Evolutionary conservation across 1,284 basidiomycete species (phyloP).

Genomic region (Rhodotorula sp.): DNA sequence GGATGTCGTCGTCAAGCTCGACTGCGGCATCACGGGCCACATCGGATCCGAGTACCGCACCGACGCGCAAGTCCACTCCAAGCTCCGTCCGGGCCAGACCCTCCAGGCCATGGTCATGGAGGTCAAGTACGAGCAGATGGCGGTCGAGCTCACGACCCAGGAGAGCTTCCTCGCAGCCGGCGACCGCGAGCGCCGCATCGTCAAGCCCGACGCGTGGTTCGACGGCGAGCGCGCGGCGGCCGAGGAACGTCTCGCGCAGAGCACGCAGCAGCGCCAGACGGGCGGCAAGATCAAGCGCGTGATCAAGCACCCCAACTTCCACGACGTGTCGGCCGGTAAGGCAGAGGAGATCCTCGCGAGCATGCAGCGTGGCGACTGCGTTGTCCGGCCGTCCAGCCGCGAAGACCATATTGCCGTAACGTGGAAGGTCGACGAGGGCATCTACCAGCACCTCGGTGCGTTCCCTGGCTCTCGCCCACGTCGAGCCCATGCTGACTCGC

Average conservation of each 20-base stretch:
- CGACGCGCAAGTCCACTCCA: conserved; percentile 58
- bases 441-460: conserved; percentile 94
- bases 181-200: conserved; percentile 65
- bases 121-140: conserved; percentile 66
- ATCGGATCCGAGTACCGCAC: conserved; percentile 69
- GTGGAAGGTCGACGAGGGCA: conserved; percentile 96
- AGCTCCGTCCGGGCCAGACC: conserved; percentile 63
- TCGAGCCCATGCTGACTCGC: conserved; percentile 11
- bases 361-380: conserved; percentile 89
- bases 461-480: conserved; percentile 2
- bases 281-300: conserved; percentile 71
- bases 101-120: conserved; percentile 78
- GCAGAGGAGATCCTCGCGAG: conserved; percentile 88
- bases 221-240: conserved; percentile 66
- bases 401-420: conserved; percentile 93
- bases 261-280: conserved; percentile 74
- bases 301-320: conserved; percentile 98
- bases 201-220: conserved; percentile 68
- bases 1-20: conserved; percentile 69
- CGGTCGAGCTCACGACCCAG: conserved; percentile 63
- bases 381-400: conserved; percentile 94
- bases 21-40: conserved; percentile 87
- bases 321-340: conserved; percentile 87
- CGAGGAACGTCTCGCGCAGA: conserved; percentile 64
- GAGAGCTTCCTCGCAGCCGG: conserved; percentile 51